phyloP scores from a whole-genome alignment of 352 stramenopile genomes.

The Pythium coloratum region DNA sequence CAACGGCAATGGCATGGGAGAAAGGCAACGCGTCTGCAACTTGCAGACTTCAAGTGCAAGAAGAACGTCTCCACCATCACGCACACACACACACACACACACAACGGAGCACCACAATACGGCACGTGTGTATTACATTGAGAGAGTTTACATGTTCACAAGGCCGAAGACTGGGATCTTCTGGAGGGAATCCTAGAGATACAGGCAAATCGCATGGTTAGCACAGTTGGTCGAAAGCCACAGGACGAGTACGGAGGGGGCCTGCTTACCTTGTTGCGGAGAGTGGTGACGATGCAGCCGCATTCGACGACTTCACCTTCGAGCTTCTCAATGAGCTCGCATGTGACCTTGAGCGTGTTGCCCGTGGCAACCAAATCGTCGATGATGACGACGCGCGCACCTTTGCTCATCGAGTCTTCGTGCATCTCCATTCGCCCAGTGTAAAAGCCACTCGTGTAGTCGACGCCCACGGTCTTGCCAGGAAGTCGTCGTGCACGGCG shows the following conservation, averaged over 20 bases:
- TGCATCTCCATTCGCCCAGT: constrained; percentile 79
- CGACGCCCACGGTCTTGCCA: constrained; percentile 71
- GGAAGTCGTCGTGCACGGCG: constrained; percentile 61
- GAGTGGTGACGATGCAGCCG: constrained; percentile 73
- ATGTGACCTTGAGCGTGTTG: constrained; percentile 80
- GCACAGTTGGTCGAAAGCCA: no score
- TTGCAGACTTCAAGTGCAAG: neutral
- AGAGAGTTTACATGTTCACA: constrained; percentile 43
- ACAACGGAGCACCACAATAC: neutral
- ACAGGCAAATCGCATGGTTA: neutral
- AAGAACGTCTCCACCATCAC: neutral
- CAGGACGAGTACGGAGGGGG: neutral
- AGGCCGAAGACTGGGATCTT: constrained; percentile 56
- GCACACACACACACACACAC: no score
- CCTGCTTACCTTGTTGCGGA: constrained; percentile 42
- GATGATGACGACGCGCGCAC: constrained; percentile 73
- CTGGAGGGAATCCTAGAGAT: constrained; percentile 39
- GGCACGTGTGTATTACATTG: neutral
- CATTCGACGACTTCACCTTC: constrained; percentile 76
- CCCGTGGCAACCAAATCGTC: constrained; percentile 82
- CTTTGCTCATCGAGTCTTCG: constrained; percentile 70
- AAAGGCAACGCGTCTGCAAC: neutral
- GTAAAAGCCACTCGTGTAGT: constrained; percentile 80
- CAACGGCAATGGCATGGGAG: neutral
- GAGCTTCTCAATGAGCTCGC: constrained; percentile 71